Base-by-base conservation (phyloP, 1,284 basidiomycete genomes). In the Pascua guehoae region DNA sequence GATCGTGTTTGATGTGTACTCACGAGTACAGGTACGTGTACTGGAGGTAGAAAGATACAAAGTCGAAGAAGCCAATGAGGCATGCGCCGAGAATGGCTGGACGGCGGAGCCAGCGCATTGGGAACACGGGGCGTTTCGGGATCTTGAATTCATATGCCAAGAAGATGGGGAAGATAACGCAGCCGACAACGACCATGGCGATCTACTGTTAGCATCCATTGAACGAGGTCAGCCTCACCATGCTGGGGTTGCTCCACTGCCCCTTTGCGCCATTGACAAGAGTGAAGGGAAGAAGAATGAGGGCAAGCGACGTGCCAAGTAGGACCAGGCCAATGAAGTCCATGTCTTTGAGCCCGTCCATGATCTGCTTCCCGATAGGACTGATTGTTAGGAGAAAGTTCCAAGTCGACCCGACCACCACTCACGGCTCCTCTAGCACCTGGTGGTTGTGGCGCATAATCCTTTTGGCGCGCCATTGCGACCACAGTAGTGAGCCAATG, bases 61-160 rank as follows among this genome's bases (percentile, higher is more conserved):
- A 88, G 71, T 88, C 86, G 57, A 86, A 83, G 68, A 85, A 85
- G 8, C 86, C 86, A 59, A 89, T 85, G 47, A 84, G 69, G 24
- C 83, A 79, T 0, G 86, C 83, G 32, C 83, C 78, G 24, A 87
- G 77, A 36, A 89, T 83, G 41, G 81, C 82, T 12, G 79, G 75
- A 67, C 87, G 86, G 41, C 68, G 67, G 49, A 85, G 70, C 75
- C 87, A 85, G 38, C 84, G 80, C 40, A 79, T 75, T 12, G 81
- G 80, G 43, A 81, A 65, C 51, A 82, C 76, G 8, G 82, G 81
- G 47, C 72, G 72, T 9, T 60, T 44, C 5, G 81, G 79, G 24
- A 71, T 62, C 48, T 72, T 73, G 56, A 73, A 69, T 67, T 82
- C 81, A 69, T 76, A 81, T 17, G 67, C 57, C 51, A 80, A 64